These are phyloP conservation scores for Rachicladosporium sp. DNA, from an alignment of 2,329 filamentous ascomycete genomes.

Conservation along the genomic window DNA sequence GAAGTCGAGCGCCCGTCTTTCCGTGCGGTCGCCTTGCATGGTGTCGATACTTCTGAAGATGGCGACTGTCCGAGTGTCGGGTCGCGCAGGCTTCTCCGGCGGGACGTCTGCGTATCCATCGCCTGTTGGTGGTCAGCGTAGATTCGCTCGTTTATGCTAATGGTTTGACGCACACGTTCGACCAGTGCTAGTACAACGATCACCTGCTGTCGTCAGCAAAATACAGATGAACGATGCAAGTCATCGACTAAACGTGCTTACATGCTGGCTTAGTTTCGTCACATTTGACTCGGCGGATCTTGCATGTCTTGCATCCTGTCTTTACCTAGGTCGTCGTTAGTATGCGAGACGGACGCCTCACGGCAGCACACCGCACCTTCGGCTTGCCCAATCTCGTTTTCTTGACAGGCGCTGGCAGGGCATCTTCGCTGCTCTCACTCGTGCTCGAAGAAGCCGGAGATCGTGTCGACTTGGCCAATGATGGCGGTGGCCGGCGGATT, in stretches of 20 bases:
- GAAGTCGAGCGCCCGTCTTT: slow-evolving; percentile 36
- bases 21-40: slow-evolving; percentile 54
- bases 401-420: background rate
- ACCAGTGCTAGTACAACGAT: slow-evolving; percentile 23
- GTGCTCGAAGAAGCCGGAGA: background rate
- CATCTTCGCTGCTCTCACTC: background rate
- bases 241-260: slow-evolving; percentile 6
- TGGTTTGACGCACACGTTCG: slow-evolving; percentile 32
- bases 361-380: background rate
- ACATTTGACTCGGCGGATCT: slow-evolving; percentile 25
- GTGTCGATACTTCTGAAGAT: slow-evolving; percentile 50
- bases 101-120: slow-evolving; percentile 48
- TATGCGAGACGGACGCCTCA: too few species aligned
- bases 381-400: slow-evolving; percentile 1
- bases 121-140: slow-evolving; percentile 44
- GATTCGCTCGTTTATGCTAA: background rate
- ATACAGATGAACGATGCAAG: too few species aligned
- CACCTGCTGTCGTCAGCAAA: too few species aligned
- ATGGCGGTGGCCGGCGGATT: background rate
- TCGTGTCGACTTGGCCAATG: background rate
- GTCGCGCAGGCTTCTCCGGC: slow-evolving; percentile 50
- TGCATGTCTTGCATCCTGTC: slow-evolving; percentile 4
- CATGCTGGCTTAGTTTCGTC: slow-evolving; percentile 25
- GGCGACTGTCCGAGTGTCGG: background rate
- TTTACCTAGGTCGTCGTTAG: slow-evolving; percentile 1